Conservation (phyloP, 2,329 filamentous ascomycete species). For the Venturia aucupariae region DNA sequence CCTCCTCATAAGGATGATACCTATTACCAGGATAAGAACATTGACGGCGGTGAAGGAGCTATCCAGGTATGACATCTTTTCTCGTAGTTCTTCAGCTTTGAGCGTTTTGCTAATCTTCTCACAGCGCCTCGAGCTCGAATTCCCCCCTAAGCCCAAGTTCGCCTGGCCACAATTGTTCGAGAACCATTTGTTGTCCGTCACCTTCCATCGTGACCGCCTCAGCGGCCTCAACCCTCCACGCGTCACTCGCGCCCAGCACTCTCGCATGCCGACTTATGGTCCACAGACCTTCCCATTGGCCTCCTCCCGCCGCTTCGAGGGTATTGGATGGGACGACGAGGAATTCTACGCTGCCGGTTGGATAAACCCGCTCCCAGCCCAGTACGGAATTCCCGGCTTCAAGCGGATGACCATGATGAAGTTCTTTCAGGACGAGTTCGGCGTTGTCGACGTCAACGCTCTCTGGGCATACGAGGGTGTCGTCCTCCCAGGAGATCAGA, state of each 20-base stretch:
- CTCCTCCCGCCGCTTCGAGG: constrained; percentile 25
- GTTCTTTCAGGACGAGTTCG: constrained; percentile 31
- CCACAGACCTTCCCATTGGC: background rate
- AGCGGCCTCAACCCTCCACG: constrained; percentile 16
- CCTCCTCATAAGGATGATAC: constrained; percentile 9
- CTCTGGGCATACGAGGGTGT: constrained; percentile 42
- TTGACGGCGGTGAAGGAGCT: constrained; percentile 21
- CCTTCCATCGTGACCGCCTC: constrained; percentile 21
- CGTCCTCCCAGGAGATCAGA: constrained; percentile 37
- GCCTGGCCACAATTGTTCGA: constrained; percentile 35
- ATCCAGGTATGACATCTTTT: constrained; percentile 26
- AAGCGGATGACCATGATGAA: constrained; percentile 48
- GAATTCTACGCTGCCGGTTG: constrained; percentile 34
- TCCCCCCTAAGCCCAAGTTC: constrained; percentile 19
- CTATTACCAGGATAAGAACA: constrained; percentile 25
- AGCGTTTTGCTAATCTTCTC: constrained; percentile 17
- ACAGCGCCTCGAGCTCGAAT: constrained; percentile 28
- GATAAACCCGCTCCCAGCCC: constrained; percentile 40
- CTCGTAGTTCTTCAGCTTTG: constrained; percentile 20
- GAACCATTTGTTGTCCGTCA: constrained; percentile 22
- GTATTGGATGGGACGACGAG: constrained; percentile 29
- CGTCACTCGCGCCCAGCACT: constrained; percentile 25
- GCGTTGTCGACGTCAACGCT: constrained; percentile 23
- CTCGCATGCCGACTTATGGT: background rate
- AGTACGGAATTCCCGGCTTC: constrained; percentile 43